phyloP scores from a whole-genome alignment of 2,329 filamentous ascomycete species.

The Colletotrichum sp. region DNA sequence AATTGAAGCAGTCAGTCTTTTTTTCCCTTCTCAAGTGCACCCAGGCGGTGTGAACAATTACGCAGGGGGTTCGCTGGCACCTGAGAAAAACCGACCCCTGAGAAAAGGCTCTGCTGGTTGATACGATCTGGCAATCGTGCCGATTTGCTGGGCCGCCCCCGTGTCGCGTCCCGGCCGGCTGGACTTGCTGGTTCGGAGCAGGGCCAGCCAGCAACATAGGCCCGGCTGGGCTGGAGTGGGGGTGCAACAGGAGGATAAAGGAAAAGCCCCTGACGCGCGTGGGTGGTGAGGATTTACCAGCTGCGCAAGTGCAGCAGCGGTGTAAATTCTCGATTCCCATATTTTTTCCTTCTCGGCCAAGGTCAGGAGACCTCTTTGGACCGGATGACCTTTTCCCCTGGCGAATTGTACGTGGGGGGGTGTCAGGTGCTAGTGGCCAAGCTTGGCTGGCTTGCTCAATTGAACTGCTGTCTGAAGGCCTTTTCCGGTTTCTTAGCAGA shows the following conservation, averaged over 20 bases:
- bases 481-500: not conserved
- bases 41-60: conserved; percentile 19
- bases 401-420: not conserved
- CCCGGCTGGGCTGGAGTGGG: not conserved
- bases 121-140: conserved; percentile 18
- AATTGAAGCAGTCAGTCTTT: not conserved
- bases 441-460: not conserved
- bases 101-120: not conserved
- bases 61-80: not conserved
- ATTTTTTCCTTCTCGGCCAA: not conserved
- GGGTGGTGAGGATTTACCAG: not conserved
- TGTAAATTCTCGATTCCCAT: not conserved
- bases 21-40: not conserved
- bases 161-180: conserved; percentile 4
- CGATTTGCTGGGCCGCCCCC: conserved; percentile 13
- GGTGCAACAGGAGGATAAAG: not conserved
- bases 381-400: conserved; percentile 10
- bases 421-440: not conserved
- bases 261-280: not conserved
- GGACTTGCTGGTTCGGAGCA: conserved; percentile 13
- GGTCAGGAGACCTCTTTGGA: conserved; percentile 6
- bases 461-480: not conserved
- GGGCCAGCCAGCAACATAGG: not conserved
- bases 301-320: not conserved
- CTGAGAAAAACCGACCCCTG: not conserved